phyloP scores from a whole-genome alignment of 2,329 filamentous ascomycete genomes.

The Pleomassaria siparia region DNA sequence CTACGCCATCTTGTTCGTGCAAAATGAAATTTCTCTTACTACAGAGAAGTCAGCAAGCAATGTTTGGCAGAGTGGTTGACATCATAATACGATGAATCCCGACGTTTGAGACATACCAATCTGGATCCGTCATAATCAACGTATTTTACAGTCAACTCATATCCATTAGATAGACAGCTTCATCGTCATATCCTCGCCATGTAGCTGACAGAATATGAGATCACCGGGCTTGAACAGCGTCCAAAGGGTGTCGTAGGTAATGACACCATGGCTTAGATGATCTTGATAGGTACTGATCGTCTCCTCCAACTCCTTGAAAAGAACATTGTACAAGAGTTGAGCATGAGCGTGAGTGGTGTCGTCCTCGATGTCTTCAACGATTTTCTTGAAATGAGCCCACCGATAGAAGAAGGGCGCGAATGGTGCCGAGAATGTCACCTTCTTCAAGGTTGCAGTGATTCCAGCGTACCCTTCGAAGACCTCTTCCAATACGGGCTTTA shows the following conservation, averaged over 20 bases:
- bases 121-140: constrained; percentile 25
- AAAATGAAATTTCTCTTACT: too few species aligned
- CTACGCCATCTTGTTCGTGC: too few species aligned
- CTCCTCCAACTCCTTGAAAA: constrained; percentile 39
- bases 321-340: constrained; percentile 35
- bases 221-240: constrained; percentile 40
- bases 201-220: constrained; percentile 21
- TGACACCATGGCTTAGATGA: constrained; percentile 32
- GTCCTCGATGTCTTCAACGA: constrained; percentile 25
- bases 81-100: too few species aligned
- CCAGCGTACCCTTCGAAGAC: constrained; percentile 36
- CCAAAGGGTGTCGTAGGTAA: constrained; percentile 45
- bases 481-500: constrained; percentile 31
- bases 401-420: constrained; percentile 42
- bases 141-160: constrained; percentile 17
- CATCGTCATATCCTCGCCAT: constrained; percentile 27
- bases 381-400: constrained; percentile 31
- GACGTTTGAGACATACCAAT: too few species aligned
- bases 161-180: constrained; percentile 10
- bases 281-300: constrained; percentile 39
- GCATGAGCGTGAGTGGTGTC: constrained; percentile 33
- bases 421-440: constrained; percentile 34
- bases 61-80: too few species aligned
- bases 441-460: constrained; percentile 33
- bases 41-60: too few species aligned